These are phyloP conservation scores for Xylaria digitata DNA, from an alignment of 2,329 filamentous ascomycete species.

Conservation along the genomic window DNA sequence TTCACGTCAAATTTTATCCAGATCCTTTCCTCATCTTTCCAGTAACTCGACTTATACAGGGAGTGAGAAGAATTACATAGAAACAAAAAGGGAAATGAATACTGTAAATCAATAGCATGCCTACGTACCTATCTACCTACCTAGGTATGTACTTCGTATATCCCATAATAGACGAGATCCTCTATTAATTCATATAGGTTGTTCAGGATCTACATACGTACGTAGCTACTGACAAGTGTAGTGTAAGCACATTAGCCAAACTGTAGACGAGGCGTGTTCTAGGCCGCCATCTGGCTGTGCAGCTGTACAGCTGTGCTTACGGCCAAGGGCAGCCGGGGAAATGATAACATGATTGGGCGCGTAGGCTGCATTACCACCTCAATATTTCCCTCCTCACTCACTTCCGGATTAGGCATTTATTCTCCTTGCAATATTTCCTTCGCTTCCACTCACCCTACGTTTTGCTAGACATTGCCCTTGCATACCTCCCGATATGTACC, in stretches of 20 bases:
- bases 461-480: background rate
- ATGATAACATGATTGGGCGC: constrained; percentile 2
- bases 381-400: background rate
- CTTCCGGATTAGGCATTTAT: too few species aligned
- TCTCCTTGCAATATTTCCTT: too few species aligned
- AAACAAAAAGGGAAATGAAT: background rate
- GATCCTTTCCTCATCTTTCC: background rate
- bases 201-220: background rate
- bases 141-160: background rate
- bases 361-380: constrained; percentile 8
- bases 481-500: background rate
- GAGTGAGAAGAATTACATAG: too few species aligned
- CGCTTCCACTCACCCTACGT: too few species aligned
- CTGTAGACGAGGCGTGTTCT: constrained; percentile 8
- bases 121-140: background rate
- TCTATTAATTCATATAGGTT: background rate
- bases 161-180: background rate
- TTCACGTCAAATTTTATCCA: background rate
- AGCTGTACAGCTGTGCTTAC: constrained; percentile 21
- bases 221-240: background rate
- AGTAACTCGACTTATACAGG: too few species aligned
- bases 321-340: background rate
- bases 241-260: background rate
- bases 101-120: background rate
- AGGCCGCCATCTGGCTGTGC: constrained; percentile 11